A percentile compares a stretch with the other conserved stretches of the same genome.
Conservation (phyloP, 2,329 filamentous ascomycete species). For the Penicillium sp. region DNA sequence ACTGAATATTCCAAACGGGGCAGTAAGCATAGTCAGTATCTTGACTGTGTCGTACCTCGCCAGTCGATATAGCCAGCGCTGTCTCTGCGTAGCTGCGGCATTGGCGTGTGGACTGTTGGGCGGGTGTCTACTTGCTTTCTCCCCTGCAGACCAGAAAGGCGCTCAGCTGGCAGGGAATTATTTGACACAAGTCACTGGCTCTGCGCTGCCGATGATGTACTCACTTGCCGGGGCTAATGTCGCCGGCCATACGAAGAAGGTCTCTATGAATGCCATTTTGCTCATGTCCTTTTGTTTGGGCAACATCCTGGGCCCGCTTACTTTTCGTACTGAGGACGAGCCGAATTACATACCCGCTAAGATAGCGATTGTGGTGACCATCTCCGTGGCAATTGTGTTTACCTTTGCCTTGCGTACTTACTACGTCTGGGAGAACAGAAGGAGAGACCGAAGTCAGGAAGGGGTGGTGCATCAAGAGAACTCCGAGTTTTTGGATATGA, state of each 20-base stretch:
- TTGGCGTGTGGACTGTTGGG: conserved; percentile 35
- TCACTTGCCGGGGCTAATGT: conserved; percentile 41
- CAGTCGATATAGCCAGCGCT: conserved; percentile 36
- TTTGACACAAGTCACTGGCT: conserved; percentile 40
- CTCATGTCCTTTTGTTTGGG: conserved; percentile 43
- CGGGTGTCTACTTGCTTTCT: conserved; percentile 40
- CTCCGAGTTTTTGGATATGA: conserved; percentile 34
- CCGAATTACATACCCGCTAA: conserved; percentile 32
- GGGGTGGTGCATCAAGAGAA: conserved; percentile 31
- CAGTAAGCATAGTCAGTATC: conserved; percentile 41
- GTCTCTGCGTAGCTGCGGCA: conserved; percentile 37
- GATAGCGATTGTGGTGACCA: conserved; percentile 31
- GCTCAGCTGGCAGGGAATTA: conserved; percentile 43
- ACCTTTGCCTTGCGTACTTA: conserved; percentile 34
- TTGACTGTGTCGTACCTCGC: conserved; percentile 40
- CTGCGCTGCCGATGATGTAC: conserved; percentile 44
- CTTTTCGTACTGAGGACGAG: conserved; percentile 41
- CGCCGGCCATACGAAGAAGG: conserved; percentile 41
- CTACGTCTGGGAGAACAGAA: conserved; percentile 29
- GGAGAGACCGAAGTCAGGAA: conserved; percentile 29
- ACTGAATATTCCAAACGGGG: conserved; percentile 41
- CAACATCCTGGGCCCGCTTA: conserved; percentile 48
- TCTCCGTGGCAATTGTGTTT: conserved; percentile 32
- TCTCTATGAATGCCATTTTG: conserved; percentile 37
- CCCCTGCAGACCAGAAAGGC: conserved; percentile 34